phyloP scores from a whole-genome alignment of 2,329 filamentous ascomycete genomes.

The Grosmannia serpens region DNA sequence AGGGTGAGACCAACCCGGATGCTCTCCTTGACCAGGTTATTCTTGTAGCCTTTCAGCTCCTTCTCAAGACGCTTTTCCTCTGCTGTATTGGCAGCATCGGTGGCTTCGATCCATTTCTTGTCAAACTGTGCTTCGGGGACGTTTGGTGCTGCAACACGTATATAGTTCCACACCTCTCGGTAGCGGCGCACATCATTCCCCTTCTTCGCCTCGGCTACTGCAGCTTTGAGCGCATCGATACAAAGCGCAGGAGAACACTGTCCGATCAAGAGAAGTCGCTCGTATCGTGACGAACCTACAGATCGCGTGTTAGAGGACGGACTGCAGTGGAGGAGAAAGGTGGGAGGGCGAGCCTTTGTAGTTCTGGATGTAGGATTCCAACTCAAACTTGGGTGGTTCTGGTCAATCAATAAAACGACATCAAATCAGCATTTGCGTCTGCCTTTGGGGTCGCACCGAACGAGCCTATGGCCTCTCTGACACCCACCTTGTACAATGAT shows the following conservation, averaged over 20 bases:
- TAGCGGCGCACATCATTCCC: conserved; percentile 67
- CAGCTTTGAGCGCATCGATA: conserved; percentile 68
- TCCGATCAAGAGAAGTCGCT: conserved; percentile 74
- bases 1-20: conserved; percentile 53
- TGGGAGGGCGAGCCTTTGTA: conserved; percentile 54
- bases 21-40: conserved; percentile 94
- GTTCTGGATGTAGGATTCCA: conserved; percentile 83
- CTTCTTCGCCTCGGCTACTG: conserved; percentile 62
- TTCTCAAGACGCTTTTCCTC: conserved; percentile 69
- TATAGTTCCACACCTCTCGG: conserved; percentile 51
- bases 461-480: background rate
- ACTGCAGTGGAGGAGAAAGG: background rate
- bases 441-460: background rate
- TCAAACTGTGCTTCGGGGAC: conserved; percentile 61
- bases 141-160: conserved; percentile 51
- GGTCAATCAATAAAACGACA: background rate
- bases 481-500: conserved; percentile 35
- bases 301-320: background rate
- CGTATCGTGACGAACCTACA: conserved; percentile 66
- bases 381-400: conserved; percentile 80
- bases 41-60: conserved; percentile 87
- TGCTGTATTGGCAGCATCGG: conserved; percentile 51
- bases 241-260: conserved; percentile 63
- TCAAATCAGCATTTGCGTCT: background rate
- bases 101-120: conserved; percentile 61